These are phyloP conservation scores for Hymenoscyphus fructigenus DNA, from an alignment of 2,329 filamentous ascomycete genomes.

Conservation along the genomic window DNA sequence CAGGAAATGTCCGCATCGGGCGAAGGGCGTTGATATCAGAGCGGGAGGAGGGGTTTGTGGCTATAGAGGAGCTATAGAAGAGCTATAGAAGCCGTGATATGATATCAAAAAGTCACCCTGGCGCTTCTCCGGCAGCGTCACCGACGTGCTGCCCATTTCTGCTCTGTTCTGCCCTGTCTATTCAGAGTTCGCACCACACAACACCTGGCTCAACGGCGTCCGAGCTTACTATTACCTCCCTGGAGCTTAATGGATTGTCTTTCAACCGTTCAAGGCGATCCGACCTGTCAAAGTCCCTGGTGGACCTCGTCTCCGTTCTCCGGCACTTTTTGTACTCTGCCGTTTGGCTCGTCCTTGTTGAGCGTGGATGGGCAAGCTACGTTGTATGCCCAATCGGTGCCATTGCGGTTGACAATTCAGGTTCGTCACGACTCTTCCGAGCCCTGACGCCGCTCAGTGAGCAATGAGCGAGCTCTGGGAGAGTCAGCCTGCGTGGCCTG, in stretches of 20 bases:
- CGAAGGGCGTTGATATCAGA: neutral
- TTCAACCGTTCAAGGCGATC: neutral
- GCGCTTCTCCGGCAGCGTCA: conserved; percentile 3
- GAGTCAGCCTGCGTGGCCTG: neutral
- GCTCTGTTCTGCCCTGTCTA: neutral
- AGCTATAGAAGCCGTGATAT: neutral
- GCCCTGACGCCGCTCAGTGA: neutral
- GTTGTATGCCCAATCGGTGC: conserved; percentile 18
- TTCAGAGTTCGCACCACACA: neutral
- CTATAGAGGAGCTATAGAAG: neutral
- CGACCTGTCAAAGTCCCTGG: neutral
- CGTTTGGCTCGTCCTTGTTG: conserved; percentile 17
- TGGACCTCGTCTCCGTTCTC: conserved; percentile 15
- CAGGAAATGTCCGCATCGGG: neutral
- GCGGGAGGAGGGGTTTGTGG: neutral
- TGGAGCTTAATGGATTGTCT: neutral
- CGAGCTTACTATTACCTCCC: conserved; percentile 3
- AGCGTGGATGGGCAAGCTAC: neutral
- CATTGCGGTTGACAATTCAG: conserved; percentile 1
- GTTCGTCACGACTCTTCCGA: neutral
- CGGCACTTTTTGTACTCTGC: conserved; percentile 25
- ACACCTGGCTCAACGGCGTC: conserved; percentile 2
- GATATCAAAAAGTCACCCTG: neutral
- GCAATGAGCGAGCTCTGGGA: neutral
- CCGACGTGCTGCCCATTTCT: neutral